Evolutionary conservation across 768 basidiomycete genomes (phyloP), one percentile per base, ranked within the genome.

Genomic region (Lyophyllum atratum): DNA sequence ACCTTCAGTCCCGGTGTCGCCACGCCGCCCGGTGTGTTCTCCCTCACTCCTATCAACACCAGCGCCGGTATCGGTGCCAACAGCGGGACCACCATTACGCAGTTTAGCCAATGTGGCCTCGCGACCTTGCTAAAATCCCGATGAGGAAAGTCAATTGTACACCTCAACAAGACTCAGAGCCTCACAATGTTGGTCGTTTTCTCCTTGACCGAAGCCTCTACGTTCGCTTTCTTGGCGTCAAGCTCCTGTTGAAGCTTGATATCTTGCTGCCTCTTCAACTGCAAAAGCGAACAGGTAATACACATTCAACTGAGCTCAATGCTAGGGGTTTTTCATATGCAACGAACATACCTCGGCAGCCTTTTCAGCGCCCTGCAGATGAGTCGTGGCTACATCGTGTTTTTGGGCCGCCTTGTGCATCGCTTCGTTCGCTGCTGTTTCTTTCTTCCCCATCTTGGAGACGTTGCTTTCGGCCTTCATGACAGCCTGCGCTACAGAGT

Each of bases 391-490:
- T 19, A 66, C 57, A 25, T 85, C 78, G 59, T 85, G 80, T 25
- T 71, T 62, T 56, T 79, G 76, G 25, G 73, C 72, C 14, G 79
- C 78, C 42, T 81, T 76, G 65, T 79, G 79, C 37, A 85, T 63
- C 26, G 74, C 75, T 40, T 75, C 71, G 4, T 75, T 73, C 17
- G 74, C 67, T 58, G 75, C 70, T 53, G 76, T 71, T 68, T 87
- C 83, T 48, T 75, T 71, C 60, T 80, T 79, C 43, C 78, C 73
- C 9, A 81, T 77, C 61, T 83, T 81, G n/a, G 76, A 72, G 21
- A 55, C 46, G 22, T 3, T 50, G 24, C 2, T 51, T 26, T 57
- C 72, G 37, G 63, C 63, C 40, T 64, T 61, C 37, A 31, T 43
- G 12, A 54, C 55, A 12, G 58, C 63, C 63, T 64, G 33, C 26